Base-by-base conservation (phyloP, 2,329 filamentous ascomycete genomes). In the Cryphonectria carpinicola region DNA sequence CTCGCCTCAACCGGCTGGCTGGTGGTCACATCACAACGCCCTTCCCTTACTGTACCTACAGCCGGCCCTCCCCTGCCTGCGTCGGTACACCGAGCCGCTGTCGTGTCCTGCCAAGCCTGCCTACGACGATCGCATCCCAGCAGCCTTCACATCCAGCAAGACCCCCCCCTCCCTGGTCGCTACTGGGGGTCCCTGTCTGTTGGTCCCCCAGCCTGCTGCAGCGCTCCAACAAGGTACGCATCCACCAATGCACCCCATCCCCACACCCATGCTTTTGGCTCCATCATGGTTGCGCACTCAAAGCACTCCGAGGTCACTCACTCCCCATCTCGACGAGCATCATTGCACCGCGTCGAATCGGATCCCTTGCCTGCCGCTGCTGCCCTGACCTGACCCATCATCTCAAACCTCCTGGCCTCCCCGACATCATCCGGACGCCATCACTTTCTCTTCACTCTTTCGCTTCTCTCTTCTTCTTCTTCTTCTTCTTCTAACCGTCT, bases 291-390 rank as follows among this genome's bases (percentile, higher is more conserved):
- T 63, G 32, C 58, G 35, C 58, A 65, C 65, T 64, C 52, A 65
- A 14, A 49, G 67, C 37, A 66, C 70, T 46, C 65, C 68, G 62
- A 67, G 65, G 71, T 68, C 68, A 70, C 65, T 72, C 65, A 67
- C 62, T 66, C 66, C 62, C 68, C 70, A 70, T 66, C 66, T 69
- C 63, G 67, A 68, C 69, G 63, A 68, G 62, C 58, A 49, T 41
- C 62, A 65, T 68, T 70, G 68, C 68, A 41, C 39, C 63, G 66
- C 70, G 64, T 68, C 68, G 65, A 72, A 70, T 68, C 71, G 68
- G 66, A 69, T 71, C 49, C 22, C 66, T 71, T 68, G 71, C 69
- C 69, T 72, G 70, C 71, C 63, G 71, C 60, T 66, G 58, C 63
- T 46, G 46, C 46, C 46, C 22, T 49, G 46, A 19, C 46, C 19